phyloP scores from a whole-genome alignment of 2,329 filamentous ascomycete species.

The Fusarium pseudoanthophilum region DNA sequence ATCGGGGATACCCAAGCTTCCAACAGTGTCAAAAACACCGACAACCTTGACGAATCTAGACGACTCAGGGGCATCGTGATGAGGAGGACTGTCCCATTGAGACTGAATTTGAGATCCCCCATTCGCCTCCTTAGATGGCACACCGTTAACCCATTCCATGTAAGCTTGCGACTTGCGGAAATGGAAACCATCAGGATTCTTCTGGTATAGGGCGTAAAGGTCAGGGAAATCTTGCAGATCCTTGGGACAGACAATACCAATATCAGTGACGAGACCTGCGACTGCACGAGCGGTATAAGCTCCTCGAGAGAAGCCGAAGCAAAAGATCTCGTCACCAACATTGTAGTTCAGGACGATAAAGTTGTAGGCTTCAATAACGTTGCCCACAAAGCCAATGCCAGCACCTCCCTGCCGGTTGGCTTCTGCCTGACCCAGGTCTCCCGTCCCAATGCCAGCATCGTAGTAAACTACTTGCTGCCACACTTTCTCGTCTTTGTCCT shows the following conservation, averaged over 20 bases:
- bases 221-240: slow-evolving; percentile 44
- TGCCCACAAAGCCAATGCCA: slow-evolving; percentile 45
- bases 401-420: slow-evolving; percentile 37
- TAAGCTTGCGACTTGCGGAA: slow-evolving; percentile 40
- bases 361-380: slow-evolving; percentile 51
- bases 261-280: slow-evolving; percentile 44
- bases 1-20: slow-evolving; percentile 42
- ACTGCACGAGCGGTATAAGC: slow-evolving; percentile 53
- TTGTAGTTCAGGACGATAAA: slow-evolving; percentile 52
- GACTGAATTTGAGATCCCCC: slow-evolving; percentile 4
- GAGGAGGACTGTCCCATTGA: slow-evolving; percentile 35
- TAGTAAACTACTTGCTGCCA: slow-evolving; percentile 53
- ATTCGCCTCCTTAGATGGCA: slow-evolving; percentile 26
- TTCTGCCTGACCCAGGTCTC: slow-evolving; percentile 27
- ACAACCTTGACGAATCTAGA: slow-evolving; percentile 39
- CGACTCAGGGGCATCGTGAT: slow-evolving; percentile 37
- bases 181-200: slow-evolving; percentile 30
- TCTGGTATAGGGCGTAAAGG: slow-evolving; percentile 42
- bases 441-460: slow-evolving; percentile 49
- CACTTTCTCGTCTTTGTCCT: slow-evolving; percentile 42
- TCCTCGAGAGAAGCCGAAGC: slow-evolving; percentile 51
- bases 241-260: slow-evolving; percentile 43
- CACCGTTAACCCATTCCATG: slow-evolving; percentile 39
- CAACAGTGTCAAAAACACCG: slow-evolving; percentile 43
- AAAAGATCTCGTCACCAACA: slow-evolving; percentile 47